Evolutionary conservation across 306 rosid species (phyloP).

Genomic region (Hippophae gyantsensis): DNA sequence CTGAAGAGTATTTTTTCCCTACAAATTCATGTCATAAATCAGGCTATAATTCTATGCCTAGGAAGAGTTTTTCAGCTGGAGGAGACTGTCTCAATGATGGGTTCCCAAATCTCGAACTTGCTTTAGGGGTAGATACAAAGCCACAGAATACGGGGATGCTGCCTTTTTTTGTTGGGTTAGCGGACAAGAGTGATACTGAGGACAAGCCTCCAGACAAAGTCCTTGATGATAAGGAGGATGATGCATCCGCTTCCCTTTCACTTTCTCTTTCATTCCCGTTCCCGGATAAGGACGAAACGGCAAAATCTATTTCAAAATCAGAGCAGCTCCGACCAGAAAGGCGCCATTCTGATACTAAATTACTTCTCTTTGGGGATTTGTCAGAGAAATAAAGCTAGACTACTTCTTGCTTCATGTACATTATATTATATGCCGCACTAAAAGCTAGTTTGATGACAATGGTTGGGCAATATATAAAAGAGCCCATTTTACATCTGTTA

Average conservation of each 20-base stretch:
- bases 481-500: conserved; percentile 28
- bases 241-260: conserved; percentile 68
- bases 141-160: conserved; percentile 43
- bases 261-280: conserved; percentile 79
- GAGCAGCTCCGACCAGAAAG: conserved; percentile 54
- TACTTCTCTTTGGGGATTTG: conserved; percentile 53
- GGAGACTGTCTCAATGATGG: conserved; percentile 33
- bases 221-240: conserved; percentile 40
- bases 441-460: conserved; percentile 25
- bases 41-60: conserved; percentile 17
- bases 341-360: conserved; percentile 44
- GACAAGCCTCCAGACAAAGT: conserved; percentile 34
- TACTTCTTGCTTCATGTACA: conserved; percentile 10
- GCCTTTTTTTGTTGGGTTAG: conserved; percentile 60
- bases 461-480: conserved; percentile 19
- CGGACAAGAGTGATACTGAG: conserved; percentile 36
- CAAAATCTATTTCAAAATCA: conserved; percentile 36
- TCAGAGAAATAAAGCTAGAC: conserved; percentile 38
- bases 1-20: conserved; percentile 73
- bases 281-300: conserved; percentile 45
- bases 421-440: conserved; percentile 18
- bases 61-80: conserved; percentile 23
- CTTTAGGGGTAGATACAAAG: conserved; percentile 69
- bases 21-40: conserved; percentile 27
- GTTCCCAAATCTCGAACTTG: conserved; percentile 75